phyloP scores from a whole-genome alignment of 2,329 filamentous ascomycete genomes.

The Fusarium begoniae region DNA sequence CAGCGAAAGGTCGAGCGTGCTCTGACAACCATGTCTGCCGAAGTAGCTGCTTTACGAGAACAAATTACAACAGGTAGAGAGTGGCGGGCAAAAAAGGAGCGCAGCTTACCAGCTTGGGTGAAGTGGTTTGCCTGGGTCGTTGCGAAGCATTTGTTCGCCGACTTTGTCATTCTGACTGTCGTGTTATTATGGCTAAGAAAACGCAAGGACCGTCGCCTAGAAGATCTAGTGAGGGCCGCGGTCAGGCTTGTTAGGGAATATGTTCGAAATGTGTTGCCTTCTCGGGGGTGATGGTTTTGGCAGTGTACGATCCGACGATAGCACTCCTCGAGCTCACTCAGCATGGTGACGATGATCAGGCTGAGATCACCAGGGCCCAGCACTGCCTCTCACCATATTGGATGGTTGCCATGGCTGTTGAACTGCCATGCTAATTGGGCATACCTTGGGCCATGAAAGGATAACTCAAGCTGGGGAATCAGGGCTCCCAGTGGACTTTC shows the following conservation, averaged over 20 bases:
- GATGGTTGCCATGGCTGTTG: not conserved
- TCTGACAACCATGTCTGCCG: slow-evolving; percentile 87
- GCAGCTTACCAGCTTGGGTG: slow-evolving; percentile 74
- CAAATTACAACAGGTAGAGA: slow-evolving; percentile 83
- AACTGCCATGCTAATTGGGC: not conserved
- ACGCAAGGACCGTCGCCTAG: slow-evolving; percentile 74
- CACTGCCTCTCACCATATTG: not conserved
- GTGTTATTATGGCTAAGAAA: slow-evolving; percentile 77
- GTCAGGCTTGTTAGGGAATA: slow-evolving; percentile 68
- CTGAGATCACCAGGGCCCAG: not conserved
- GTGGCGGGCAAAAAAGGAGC: slow-evolving; percentile 72
- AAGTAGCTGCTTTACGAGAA: slow-evolving; percentile 90
- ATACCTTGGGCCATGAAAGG: not conserved
- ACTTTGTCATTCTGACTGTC: slow-evolving; percentile 72
- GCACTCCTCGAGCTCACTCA: not conserved
- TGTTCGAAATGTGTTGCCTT: slow-evolving; percentile 65
- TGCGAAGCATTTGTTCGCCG: slow-evolving; percentile 77
- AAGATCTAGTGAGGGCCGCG: slow-evolving; percentile 76
- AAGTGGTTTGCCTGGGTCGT: slow-evolving; percentile 75
- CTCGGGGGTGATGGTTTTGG: slow-evolving; percentile 54
- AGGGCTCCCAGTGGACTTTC: not conserved
- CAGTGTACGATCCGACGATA: not conserved
- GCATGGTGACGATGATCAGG: not conserved
- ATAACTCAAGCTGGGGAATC: not conserved
- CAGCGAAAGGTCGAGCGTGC: slow-evolving; percentile 84